phyloP scores from a whole-genome alignment of 1,139 yeast genomes.

The Yamadazyma triangularis region DNA sequence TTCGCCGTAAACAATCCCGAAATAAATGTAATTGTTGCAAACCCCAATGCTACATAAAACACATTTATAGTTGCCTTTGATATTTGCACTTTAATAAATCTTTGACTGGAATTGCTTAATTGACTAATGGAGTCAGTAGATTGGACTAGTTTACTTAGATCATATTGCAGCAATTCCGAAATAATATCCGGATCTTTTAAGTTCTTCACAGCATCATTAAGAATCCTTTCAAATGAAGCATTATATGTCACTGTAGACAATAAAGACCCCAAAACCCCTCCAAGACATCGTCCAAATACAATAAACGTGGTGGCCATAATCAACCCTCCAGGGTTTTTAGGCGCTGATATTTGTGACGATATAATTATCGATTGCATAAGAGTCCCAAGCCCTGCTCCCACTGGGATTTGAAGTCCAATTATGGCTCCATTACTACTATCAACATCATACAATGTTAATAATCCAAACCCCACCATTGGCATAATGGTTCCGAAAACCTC shows the following conservation, averaged over 20 bases:
- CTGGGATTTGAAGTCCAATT: constrained; percentile 32
- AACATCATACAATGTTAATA: constrained; percentile 26
- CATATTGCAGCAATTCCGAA: constrained; percentile 16
- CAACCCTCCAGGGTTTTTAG: constrained; percentile 31
- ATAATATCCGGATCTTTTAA: constrained; percentile 12
- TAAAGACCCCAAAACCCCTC: constrained; percentile 28
- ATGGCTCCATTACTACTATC: constrained; percentile 23
- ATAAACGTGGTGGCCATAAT: constrained; percentile 33
- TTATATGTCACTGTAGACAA: constrained; percentile 33
- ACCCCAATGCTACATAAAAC: constrained; percentile 28
- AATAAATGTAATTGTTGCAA: constrained; percentile 18
- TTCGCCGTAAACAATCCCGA: constrained; percentile 23
- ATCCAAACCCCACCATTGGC: constrained; percentile 32
- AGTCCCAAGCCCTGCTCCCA: constrained; percentile 28
- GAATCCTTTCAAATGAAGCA: constrained; percentile 20
- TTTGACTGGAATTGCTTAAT: constrained; percentile 21
- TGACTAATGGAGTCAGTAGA: constrained; percentile 16
- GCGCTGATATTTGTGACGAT: constrained; percentile 31
- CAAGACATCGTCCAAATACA: constrained; percentile 27
- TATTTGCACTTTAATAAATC: constrained; percentile 24
- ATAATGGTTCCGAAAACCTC: constrained; percentile 20
- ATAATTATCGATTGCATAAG: constrained; percentile 26
- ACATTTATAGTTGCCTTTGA: constrained; percentile 29
- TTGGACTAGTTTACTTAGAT: constrained; percentile 13
- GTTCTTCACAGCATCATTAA: constrained; percentile 13